phyloP scores from a whole-genome alignment of 208 protist genomes.

The Leishmania aethiopica region DNA sequence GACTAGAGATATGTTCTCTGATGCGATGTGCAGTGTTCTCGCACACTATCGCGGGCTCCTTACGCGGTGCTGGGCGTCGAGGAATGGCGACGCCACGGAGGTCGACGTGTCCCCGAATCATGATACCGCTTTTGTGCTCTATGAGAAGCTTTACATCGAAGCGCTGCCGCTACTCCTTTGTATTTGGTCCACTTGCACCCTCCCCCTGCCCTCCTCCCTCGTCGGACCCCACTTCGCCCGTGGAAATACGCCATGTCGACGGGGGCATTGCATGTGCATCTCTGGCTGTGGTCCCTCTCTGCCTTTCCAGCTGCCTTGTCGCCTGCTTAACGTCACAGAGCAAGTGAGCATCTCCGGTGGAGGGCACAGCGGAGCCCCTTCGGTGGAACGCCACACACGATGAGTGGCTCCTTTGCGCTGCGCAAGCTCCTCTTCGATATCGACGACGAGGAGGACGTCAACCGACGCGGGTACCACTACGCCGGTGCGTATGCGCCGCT shows the following conservation, averaged over 20 bases:
- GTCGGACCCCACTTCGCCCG: background rate
- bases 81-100: background rate
- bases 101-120: background rate
- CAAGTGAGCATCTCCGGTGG: background rate
- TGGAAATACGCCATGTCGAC: background rate
- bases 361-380: background rate
- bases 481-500: conserved; percentile 63
- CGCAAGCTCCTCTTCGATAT: conserved; percentile 69
- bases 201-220: background rate
- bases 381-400: conserved; percentile 4
- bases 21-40: background rate
- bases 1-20: background rate
- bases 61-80: background rate
- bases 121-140: background rate
- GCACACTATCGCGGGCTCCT: background rate
- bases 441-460: conserved; percentile 47
- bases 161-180: background rate
- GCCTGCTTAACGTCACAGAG: background rate
- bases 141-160: background rate
- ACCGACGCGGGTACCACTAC: conserved; percentile 71
- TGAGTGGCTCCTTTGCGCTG: conserved; percentile 78
- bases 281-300: background rate
- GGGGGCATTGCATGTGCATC: background rate
- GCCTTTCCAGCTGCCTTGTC: background rate
- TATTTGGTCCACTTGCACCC: background rate